Evolutionary conservation across 495 filamentous ascomycete species (phyloP).

Genomic region (Aspergillus coremiiformis): DNA sequence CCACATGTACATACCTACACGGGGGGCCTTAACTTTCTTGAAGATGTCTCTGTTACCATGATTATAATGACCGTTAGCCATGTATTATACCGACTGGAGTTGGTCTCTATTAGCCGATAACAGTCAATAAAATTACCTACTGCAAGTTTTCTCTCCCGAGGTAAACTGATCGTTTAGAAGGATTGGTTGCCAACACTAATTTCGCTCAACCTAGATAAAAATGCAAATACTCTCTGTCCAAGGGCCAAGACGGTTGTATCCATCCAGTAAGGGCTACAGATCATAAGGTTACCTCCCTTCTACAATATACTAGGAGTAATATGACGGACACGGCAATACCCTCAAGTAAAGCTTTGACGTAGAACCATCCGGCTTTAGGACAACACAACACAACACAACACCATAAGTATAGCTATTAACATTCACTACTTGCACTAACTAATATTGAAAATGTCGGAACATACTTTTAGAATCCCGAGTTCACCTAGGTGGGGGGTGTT

Average conservation of each 20-base stretch:
- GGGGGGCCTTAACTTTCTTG: neutral
- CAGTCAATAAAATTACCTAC: neutral
- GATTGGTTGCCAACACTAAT: neutral
- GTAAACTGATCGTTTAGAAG: too few relatives aligned
- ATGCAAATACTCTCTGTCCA: neutral
- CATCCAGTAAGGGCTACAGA: neutral
- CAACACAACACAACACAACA: too few relatives aligned
- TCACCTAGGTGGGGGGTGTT: neutral
- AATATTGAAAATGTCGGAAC: neutral
- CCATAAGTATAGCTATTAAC: neutral
- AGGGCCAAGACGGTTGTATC: neutral
- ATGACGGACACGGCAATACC: too few relatives aligned
- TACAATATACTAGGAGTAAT: neutral
- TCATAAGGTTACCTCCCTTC: neutral
- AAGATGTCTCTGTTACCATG: neutral
- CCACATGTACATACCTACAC: slow-evolving; percentile 1
- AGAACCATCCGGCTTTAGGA: too few relatives aligned
- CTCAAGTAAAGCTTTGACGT: too few relatives aligned
- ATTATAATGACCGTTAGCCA: neutral
- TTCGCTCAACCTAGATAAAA: neutral
- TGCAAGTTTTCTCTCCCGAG: too few relatives aligned
- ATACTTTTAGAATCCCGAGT: neutral
- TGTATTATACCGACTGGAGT: slow-evolving; percentile 1
- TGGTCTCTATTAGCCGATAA: neutral
- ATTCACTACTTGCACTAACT: neutral